Conservation (phyloP, 2,329 filamentous ascomycete species). For the Pestalotiopsis sp. region DNA sequence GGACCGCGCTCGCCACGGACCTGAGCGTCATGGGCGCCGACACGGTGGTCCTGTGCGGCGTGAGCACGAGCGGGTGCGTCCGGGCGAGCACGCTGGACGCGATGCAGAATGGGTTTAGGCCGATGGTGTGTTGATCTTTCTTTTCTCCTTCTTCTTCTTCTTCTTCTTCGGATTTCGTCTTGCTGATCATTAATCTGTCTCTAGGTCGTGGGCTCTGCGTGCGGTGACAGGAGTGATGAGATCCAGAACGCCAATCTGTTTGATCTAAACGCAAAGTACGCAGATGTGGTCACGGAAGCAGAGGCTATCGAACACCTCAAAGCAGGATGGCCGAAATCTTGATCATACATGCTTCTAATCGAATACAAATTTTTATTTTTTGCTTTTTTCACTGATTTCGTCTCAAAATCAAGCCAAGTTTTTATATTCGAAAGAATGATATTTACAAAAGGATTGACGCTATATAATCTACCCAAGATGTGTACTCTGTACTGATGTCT, state of each 20-base stretch:
- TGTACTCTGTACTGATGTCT: background rate
- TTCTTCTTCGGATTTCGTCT: background rate
- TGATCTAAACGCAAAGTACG: slow-evolving; percentile 49
- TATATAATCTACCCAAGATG: background rate
- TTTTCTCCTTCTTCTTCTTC: background rate
- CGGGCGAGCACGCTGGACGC: slow-evolving; percentile 46
- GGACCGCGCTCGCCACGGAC: slow-evolving; percentile 43
- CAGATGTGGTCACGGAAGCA: slow-evolving; percentile 43
- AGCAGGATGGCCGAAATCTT: slow-evolving; percentile 34
- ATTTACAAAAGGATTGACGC: background rate
- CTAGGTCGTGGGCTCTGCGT: slow-evolving; percentile 45
- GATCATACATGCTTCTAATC: too few species aligned
- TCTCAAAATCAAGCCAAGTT: too few species aligned
- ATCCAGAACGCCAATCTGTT: slow-evolving; percentile 48
- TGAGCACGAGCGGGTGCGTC: slow-evolving; percentile 50
- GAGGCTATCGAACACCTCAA: slow-evolving; percentile 41
- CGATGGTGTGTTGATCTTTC: slow-evolving; percentile 37
- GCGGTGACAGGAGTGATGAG: slow-evolving; percentile 44
- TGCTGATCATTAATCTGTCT: background rate
- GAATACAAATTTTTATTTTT: too few species aligned
- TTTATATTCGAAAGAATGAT: too few species aligned
- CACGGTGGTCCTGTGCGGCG: slow-evolving; percentile 47
- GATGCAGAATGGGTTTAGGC: slow-evolving; percentile 44
- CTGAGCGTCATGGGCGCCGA: slow-evolving; percentile 41
- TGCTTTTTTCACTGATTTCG: background rate